These are phyloP conservation scores for Haberlea rhodopensis DNA, from an alignment of 257 asterid genomes.

Conservation along the genomic window DNA sequence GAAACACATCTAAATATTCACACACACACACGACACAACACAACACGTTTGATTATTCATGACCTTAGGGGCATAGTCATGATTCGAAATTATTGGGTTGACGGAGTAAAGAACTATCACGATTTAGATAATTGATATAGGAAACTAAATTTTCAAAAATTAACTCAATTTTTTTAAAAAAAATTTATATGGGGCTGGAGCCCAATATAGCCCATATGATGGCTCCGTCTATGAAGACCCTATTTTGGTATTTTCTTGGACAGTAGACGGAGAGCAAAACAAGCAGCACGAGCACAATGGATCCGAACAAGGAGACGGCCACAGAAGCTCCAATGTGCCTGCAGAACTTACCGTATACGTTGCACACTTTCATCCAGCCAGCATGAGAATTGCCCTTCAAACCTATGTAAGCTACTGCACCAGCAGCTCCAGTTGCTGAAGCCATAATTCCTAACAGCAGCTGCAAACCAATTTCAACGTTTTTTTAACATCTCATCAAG, in stretches of 20 bases:
- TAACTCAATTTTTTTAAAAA: too few species aligned
- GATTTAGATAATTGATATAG: too few species aligned
- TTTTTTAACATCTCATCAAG: too few species aligned
- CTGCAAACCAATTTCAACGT: constrained; percentile 56
- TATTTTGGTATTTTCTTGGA: constrained; percentile 67
- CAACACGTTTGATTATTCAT: constrained; percentile 9
- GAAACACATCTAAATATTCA: background rate
- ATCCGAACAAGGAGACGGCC: constrained; percentile 51
- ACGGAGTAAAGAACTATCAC: too few species aligned
- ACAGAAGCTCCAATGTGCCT: constrained; percentile 59
- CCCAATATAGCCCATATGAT: background rate
- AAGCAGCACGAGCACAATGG: constrained; percentile 48
- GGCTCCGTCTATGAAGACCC: constrained; percentile 20
- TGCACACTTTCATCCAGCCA: constrained; percentile 55
- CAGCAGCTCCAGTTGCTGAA: constrained; percentile 76
- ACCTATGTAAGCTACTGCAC: constrained; percentile 71
- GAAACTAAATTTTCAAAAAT: too few species aligned
- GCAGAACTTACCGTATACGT: constrained; percentile 51
- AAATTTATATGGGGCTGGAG: background rate
- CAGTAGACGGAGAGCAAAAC: constrained; percentile 49
- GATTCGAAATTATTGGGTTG: too few species aligned
- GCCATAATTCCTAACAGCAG: constrained; percentile 70
- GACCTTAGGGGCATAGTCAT: too few species aligned
- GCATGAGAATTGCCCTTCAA: constrained; percentile 60
- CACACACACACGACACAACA: constrained; percentile 28